Conservation (phyloP, 2,329 filamentous ascomycete genomes). For the Zymoseptoria pseudotritici region DNA sequence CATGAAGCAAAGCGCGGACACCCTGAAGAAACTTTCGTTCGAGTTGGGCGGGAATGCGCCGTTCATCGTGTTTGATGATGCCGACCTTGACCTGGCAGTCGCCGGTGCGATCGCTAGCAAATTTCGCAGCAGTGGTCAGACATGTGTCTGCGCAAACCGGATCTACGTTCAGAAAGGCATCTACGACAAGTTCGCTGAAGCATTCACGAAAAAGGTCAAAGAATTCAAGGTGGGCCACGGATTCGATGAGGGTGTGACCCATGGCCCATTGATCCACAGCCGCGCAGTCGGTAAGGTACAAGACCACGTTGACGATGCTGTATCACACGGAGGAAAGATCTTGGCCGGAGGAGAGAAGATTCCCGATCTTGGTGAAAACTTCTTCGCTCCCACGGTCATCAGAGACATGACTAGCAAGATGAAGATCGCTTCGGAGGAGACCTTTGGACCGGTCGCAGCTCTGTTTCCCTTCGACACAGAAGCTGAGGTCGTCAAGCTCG, state of each 20-base stretch:
- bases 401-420: slow-evolving; percentile 80
- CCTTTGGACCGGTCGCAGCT: slow-evolving; percentile 88
- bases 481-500: slow-evolving; percentile 75
- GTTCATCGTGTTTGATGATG: slow-evolving; percentile 92
- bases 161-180: slow-evolving; percentile 72
- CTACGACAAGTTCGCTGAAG: slow-evolving; percentile 65
- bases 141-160: slow-evolving; percentile 74
- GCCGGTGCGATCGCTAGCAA: slow-evolving; percentile 77
- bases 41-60: slow-evolving; percentile 93
- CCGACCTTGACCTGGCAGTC: slow-evolving; percentile 79
- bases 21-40: slow-evolving; percentile 78
- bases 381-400: slow-evolving; percentile 84
- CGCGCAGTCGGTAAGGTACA: slow-evolving; percentile 75
- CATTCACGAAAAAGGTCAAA: slow-evolving; percentile 64
- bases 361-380: slow-evolving; percentile 70
- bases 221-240: slow-evolving; percentile 69
- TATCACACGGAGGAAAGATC: slow-evolving; percentile 67
- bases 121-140: slow-evolving; percentile 92
- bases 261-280: slow-evolving; percentile 78
- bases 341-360: slow-evolving; percentile 67
- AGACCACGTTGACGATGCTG: slow-evolving; percentile 70
- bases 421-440: slow-evolving; percentile 80
- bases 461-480: slow-evolving; percentile 85
- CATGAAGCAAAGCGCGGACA: slow-evolving; percentile 81
- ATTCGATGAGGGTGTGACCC: slow-evolving; percentile 62